Evolutionary conservation across 2,329 filamentous ascomycete genomes (phyloP).

Genomic region (Pezicula radicicola): DNA sequence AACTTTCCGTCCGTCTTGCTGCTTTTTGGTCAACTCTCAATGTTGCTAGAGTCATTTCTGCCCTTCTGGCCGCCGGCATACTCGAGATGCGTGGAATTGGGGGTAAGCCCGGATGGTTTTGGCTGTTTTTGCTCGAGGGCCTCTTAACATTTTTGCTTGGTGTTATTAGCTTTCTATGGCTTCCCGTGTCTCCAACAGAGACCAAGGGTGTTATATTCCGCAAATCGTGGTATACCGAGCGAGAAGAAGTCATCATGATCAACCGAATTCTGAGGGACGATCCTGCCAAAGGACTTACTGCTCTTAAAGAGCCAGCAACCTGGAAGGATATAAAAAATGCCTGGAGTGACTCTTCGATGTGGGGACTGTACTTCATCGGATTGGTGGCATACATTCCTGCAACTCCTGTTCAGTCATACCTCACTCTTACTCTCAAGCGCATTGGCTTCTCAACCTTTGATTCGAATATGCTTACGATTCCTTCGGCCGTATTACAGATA

Average conservation of each 20-base stretch:
- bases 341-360: constrained; percentile 44
- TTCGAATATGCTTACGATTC: constrained; percentile 61
- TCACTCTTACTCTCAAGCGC: constrained; percentile 52
- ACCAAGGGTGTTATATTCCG: constrained; percentile 60
- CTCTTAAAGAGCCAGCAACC: constrained; percentile 40
- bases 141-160: constrained; percentile 47
- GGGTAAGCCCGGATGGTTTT: constrained; percentile 52
- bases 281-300: constrained; percentile 48
- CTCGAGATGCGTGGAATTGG: constrained; percentile 47
- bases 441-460: constrained; percentile 57
- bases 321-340: constrained; percentile 40
- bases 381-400: constrained; percentile 47
- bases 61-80: constrained; percentile 42
- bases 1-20: constrained; percentile 63
- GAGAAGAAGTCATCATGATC: constrained; percentile 67
- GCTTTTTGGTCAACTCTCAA: constrained; percentile 63
- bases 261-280: constrained; percentile 56
- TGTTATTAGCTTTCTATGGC: constrained; percentile 50
- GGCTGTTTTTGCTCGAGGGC: constrained; percentile 45
- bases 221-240: constrained; percentile 64
- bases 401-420: constrained; percentile 43
- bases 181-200: constrained; percentile 61
- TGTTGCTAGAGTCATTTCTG: constrained; percentile 40
- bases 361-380: constrained; percentile 47
- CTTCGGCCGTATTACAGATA: constrained; percentile 53